Evolutionary conservation across 2,329 filamentous ascomycete genomes (phyloP), one percentile per base, ranked within the genome.

Genomic region (Monosporascus sp.): DNA sequence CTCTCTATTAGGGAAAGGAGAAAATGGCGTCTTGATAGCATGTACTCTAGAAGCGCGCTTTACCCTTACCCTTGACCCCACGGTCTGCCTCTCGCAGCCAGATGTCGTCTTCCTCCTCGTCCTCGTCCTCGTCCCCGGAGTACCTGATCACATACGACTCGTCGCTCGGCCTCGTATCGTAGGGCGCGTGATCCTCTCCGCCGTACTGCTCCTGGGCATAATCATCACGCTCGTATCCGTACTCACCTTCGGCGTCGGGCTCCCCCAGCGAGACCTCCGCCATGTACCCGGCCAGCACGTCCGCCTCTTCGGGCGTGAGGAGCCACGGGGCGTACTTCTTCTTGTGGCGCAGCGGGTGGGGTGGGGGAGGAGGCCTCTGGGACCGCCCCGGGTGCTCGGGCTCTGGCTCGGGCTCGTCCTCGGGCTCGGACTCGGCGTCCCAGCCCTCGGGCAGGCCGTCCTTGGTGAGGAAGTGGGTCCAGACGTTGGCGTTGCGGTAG

Each of bases 61-160:
- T 49, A 45, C 51, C 54, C 51, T 54, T 41, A 7, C 38, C 45
- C 20, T 51, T 34, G 14, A 34, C 9, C 15, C 15, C 9, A 27
- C 53, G 51, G 18, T 57, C 57, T 20, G 60, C 56, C 27, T 61
- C 37, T 38, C 41, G 38, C 14, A 59, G 49, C 62, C 62, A 64
- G 6, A 63, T 52, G 31, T 64, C 62, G 24, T 55, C 53, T 9
- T 24, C 44, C 3, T 56, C 50, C 2, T 8, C 46, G 22, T 47
- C 38, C 2, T 8, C 46, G 22, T 47, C 38, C 20, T 46, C 45
- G n/a, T 47, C 47, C 8, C 49, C 38, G 0, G 31, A 11, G 31
- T 34, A 14, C 31, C 31, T 2, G 31, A 14, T 42, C 39, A 5
- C 8, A 18, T 14, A 20, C 8, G 22, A 14, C 22, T 20, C 18